These are phyloP conservation scores for Penicillium argentinense DNA, from an alignment of 495 filamentous ascomycete genomes.

Conservation along the genomic window DNA sequence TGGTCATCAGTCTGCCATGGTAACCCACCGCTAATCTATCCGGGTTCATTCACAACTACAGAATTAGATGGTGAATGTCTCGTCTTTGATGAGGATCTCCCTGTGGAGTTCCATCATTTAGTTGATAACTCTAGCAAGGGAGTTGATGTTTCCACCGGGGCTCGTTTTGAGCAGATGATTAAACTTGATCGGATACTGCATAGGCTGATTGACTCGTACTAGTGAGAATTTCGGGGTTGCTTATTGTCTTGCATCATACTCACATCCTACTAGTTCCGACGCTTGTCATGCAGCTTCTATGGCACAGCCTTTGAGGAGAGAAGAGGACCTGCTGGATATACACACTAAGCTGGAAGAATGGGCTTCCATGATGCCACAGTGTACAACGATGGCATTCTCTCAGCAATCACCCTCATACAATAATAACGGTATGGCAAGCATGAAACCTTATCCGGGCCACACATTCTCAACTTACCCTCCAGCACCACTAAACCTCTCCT, in stretches of 20 bases:
- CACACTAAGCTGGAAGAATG: slow-evolving; percentile 2
- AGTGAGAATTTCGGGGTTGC: too few relatives aligned
- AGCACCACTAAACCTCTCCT: slow-evolving; percentile 12
- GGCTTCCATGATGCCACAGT: slow-evolving; percentile 1
- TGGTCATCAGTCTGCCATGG: slow-evolving; percentile 24
- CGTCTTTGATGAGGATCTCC: slow-evolving; percentile 11
- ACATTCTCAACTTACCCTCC: neutral
- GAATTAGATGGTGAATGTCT: slow-evolving; percentile 9
- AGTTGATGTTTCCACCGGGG: slow-evolving; percentile 4
- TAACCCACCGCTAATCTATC: slow-evolving; percentile 17
- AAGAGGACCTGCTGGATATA: slow-evolving; percentile 6
- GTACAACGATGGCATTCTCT: neutral
- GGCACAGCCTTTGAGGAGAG: neutral
- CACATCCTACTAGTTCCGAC: neutral
- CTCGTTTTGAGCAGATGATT: slow-evolving; percentile 1
- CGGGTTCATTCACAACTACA: slow-evolving; percentile 7
- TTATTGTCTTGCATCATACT: neutral
- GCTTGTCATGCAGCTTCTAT: neutral
- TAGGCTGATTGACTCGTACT: neutral
- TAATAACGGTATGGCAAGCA: slow-evolving; percentile 1
- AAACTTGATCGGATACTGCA: slow-evolving; percentile 1
- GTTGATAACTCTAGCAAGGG: neutral
- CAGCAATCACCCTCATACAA: neutral
- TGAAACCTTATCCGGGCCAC: too few relatives aligned
- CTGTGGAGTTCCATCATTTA: neutral